Base-by-base conservation (phyloP, 495 filamentous ascomycete genomes). In the Hypoxylon fuscum region DNA sequence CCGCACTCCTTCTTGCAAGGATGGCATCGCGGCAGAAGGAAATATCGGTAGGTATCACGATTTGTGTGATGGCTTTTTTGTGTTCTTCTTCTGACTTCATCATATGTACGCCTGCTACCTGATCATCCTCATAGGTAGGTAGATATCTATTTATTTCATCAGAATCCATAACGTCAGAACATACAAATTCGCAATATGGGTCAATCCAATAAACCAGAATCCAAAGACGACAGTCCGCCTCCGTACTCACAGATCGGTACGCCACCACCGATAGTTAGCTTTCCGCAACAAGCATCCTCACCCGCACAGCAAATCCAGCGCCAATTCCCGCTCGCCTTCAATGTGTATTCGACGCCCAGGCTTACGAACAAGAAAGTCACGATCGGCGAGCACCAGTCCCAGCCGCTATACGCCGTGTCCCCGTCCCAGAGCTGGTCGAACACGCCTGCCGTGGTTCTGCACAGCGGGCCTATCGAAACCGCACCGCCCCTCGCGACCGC, bases 251-350 rank as follows among this genome's bases (percentile, higher is more conserved):
- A 27, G 25, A 8, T 8, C 25, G n/a, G n/a, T 14, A 38, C 35
- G 12, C 5, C 35, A 15, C 12, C n/a, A 15, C 35, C 35, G 35
- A 4, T n/a, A 35, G 18, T 17, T 32, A 25, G 37, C 3, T 12
- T 17, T 35, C 14, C 4, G n/a, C 56, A 20, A 10, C 53, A 23
- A 21, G 3, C 44, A 18, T 18, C 41, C 11, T 2, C 22, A 20
- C 23, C 11, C 18, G 3, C 35, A 15, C 5, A 25, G 12, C 52
- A 37, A 1, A 37, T 48, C 40, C 10, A 14, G 3, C 60, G 59
- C 15, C 66, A 57, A 25, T 72, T 74, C 59, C 72, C 72, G 12
- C 38, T 42, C 3, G 11, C 41, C 3, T 74, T 72, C 64, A 59
- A 38, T 56, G 3, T 74, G 45, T 72, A 74, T 53, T 8, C 3